Evolutionary conservation across 73 alveolate genomes (phyloP).

Genomic region (Effrenium voratum): DNA sequence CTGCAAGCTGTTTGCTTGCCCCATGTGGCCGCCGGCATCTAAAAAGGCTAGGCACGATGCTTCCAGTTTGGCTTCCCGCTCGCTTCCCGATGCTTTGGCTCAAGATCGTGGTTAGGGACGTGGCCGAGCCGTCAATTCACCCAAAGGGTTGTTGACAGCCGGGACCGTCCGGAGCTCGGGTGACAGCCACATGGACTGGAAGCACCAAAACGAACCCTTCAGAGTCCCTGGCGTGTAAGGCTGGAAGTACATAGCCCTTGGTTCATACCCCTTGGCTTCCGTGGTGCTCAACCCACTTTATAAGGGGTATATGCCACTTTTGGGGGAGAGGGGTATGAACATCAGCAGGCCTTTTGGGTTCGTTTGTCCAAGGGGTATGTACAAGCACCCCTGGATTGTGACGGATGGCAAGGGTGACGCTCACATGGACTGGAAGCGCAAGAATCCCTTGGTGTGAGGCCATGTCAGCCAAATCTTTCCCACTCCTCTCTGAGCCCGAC

Average conservation of each 20-base stretch:
- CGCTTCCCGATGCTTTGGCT: neutral
- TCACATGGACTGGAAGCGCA: too few species aligned
- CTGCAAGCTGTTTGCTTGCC: neutral
- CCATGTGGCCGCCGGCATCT: neutral
- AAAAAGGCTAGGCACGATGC: neutral
- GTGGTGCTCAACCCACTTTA: neutral
- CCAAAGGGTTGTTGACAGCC: conserved; percentile 76
- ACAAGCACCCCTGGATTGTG: too few species aligned
- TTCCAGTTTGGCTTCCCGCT: neutral
- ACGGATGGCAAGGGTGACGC: too few species aligned
- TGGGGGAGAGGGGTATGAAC: neutral
- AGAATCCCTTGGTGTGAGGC: neutral
- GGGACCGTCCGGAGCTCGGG: neutral
- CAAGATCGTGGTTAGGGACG: neutral
- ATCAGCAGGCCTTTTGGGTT: too few species aligned
- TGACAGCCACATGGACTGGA: neutral
- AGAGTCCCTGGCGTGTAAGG: neutral
- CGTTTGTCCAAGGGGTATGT: too few species aligned
- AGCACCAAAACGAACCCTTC: neutral
- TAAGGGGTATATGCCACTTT: neutral
- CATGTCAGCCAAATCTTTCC: neutral
- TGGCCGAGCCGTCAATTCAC: conserved; percentile 54
- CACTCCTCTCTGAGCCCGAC: too few species aligned
- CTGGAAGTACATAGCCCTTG: neutral
- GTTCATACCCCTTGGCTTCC: neutral